Evolutionary conservation across 1,139 yeast genomes (phyloP).

Genomic region (Hansenula anomala): DNA sequence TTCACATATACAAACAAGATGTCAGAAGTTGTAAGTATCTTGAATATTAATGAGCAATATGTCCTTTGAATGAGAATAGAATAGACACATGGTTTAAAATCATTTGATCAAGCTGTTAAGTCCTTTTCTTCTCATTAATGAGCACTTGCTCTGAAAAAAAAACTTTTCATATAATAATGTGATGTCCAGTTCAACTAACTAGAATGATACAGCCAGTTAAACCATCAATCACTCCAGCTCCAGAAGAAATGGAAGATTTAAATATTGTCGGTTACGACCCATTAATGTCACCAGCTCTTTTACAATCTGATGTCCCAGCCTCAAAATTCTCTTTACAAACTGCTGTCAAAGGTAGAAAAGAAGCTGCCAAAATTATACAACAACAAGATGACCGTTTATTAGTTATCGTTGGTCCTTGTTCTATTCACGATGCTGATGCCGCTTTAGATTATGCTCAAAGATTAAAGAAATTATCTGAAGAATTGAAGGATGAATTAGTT

Average conservation of each 20-base stretch:
- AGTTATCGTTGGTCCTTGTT: conserved; percentile 91
- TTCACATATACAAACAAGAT: too few relatives aligned
- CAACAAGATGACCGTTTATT: conserved; percentile 78
- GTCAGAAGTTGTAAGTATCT: too few relatives aligned
- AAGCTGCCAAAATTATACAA: conserved; percentile 64
- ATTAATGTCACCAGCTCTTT: conserved; percentile 78
- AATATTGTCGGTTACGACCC: conserved; percentile 91
- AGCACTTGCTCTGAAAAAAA: too few relatives aligned
- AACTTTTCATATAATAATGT: too few relatives aligned
- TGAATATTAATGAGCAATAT: too few relatives aligned
- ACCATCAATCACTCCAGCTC: conserved; percentile 40
- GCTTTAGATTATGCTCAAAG: conserved; percentile 84
- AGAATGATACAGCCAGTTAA: too few relatives aligned
- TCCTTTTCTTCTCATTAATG: too few relatives aligned
- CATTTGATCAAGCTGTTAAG: too few relatives aligned
- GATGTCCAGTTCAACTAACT: too few relatives aligned
- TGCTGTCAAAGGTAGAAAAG: conserved; percentile 74
- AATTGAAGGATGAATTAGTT: conserved; percentile 69
- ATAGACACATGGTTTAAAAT: too few relatives aligned
- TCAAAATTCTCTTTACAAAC: conserved; percentile 55
- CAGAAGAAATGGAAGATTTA: conserved; percentile 75
- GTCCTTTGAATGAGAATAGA: too few relatives aligned
- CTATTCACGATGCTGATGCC: conserved; percentile 86
- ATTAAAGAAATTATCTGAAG: conserved; percentile 61
- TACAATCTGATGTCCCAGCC: conserved; percentile 76